Percentiles rank a stretch among this genome's conserved stretches.
phyloP scores from a whole-genome alignment of 371 early-diverging fungal species.

The Apophysomyces variabilis region DNA sequence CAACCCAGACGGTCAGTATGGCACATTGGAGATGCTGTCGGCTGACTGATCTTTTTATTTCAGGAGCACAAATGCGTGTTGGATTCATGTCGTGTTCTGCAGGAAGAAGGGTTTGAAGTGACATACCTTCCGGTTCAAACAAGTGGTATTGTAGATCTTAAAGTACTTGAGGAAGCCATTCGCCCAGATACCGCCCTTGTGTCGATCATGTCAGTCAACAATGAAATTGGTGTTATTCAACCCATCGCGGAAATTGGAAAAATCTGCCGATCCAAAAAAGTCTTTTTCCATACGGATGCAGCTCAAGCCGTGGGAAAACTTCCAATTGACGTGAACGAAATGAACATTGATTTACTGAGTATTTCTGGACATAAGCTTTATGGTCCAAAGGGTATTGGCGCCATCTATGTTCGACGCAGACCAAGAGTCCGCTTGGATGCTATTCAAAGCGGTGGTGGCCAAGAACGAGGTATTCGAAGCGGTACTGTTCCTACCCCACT shows the following conservation, averaged over 20 bases:
- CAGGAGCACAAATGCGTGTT: constrained; percentile 99
- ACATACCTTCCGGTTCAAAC: constrained; percentile 96
- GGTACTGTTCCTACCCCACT: constrained; percentile 98
- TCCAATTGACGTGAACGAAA: constrained; percentile 93
- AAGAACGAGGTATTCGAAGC: constrained; percentile 98
- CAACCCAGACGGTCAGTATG: constrained; percentile 85
- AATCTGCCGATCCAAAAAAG: constrained; percentile 84
- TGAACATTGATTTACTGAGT: constrained; percentile 97
- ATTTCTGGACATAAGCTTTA: constrained; percentile 99
- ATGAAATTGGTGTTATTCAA: constrained; percentile 99
- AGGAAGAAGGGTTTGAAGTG: constrained; percentile 98
- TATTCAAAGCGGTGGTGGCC: constrained; percentile 97
- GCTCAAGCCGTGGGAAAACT: constrained; percentile 99
- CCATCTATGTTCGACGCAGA: constrained; percentile 94
- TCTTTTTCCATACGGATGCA: constrained; percentile 99
- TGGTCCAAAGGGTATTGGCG: constrained; percentile 99
- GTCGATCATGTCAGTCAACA: constrained; percentile 99
- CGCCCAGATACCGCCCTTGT: constrained; percentile 94
- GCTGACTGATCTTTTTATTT: neutral
- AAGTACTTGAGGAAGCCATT: constrained; percentile 85
- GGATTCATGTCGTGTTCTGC: constrained; percentile 97
- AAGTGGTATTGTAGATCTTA: constrained; percentile 86
- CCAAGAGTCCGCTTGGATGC: constrained; percentile 97
- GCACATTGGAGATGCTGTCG: constrained; percentile 6
- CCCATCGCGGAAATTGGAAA: constrained; percentile 96